Base-by-base conservation (phyloP, 306 rosid species). In the Rosa lucieae region DNA sequence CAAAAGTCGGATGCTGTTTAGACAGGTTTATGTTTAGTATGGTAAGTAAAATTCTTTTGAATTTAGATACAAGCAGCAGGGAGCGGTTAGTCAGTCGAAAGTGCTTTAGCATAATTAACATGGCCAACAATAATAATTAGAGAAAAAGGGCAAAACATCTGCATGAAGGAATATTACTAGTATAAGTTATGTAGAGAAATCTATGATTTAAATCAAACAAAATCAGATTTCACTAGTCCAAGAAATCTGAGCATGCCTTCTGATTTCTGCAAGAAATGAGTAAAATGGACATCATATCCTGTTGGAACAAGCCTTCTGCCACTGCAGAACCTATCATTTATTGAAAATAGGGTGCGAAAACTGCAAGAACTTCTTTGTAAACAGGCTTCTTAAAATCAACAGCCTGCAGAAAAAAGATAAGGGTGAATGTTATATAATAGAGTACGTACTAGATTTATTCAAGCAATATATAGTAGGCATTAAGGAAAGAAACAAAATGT, bases 351-450 rank as follows among this genome's bases (percentile, higher is more conserved):
- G 97, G 92, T 67, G 86, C 81, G 72, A 94, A 94, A 51, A 53
- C 88, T 26, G 85, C 77, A 9, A 92, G 77, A 76, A 89, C 97
- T 81, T 94, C 89, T 89, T 85, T 86, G 88, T 95, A 95, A 80
- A 95, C 91, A 77, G 98, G 94, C 89, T 92, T 93, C 92, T 91
- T 92, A 86, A 91, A 95, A 82, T 91, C 97, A 83, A 89, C 97
- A 10, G 85, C 90, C 99, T 92, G 92, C 88, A 80, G 26, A 26
- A 82, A 82, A 67, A 51, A 67, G 71, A 80, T 48, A 66, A 62
- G 74, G 73, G 10, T 29, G 21, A 12, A 26, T 39, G 74, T 43
- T 52, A 35, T 52, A 23, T 26, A 20, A 72, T 21, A 68, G 56
- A 73, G 29, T 9, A 40, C 3, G 12, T 23, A 62, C n/a, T 2